Evolutionary conservation across 202 grass and related monocot species (phyloP).

Genomic region (Digitaria exilis): DNA sequence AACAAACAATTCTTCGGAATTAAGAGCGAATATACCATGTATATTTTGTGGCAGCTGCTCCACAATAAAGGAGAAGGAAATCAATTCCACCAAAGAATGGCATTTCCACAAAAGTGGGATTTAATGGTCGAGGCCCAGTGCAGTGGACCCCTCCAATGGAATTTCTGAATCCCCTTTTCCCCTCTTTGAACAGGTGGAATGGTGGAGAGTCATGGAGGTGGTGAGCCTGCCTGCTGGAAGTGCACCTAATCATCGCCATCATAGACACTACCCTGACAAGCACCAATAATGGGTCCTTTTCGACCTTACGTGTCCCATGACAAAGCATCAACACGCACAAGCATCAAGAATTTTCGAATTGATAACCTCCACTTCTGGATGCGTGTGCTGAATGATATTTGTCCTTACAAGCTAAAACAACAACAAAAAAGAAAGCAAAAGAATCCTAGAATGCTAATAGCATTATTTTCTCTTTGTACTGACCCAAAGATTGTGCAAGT

Average conservation of each 20-base stretch:
- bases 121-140: conserved; percentile 13
- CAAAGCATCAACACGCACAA: conserved; percentile 20
- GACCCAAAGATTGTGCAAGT: background rate
- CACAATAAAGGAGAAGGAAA: conserved; percentile 12
- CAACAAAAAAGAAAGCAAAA: background rate
- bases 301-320: conserved; percentile 34
- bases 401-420: conserved; percentile 20
- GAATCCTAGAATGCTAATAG: background rate
- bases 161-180: conserved; percentile 22
- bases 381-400: conserved; percentile 29
- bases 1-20: conserved; percentile 11
- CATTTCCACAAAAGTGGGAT: conserved; percentile 16
- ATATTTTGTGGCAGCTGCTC: conserved; percentile 7
- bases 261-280: conserved; percentile 13
- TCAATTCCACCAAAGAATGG: conserved; percentile 21
- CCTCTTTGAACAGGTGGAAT: conserved; percentile 11
- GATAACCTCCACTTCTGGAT: conserved; percentile 33
- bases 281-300: conserved; percentile 36
- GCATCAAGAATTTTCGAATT: conserved; percentile 5
- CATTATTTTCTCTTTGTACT: background rate
- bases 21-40: conserved; percentile 8
- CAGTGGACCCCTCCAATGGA: conserved; percentile 17
- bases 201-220: conserved; percentile 21
- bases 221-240: conserved; percentile 16
- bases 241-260: conserved; percentile 36